Base-by-base conservation (phyloP, 1,139 yeast genomes). In the Schwanniomyces etchellsii region DNA sequence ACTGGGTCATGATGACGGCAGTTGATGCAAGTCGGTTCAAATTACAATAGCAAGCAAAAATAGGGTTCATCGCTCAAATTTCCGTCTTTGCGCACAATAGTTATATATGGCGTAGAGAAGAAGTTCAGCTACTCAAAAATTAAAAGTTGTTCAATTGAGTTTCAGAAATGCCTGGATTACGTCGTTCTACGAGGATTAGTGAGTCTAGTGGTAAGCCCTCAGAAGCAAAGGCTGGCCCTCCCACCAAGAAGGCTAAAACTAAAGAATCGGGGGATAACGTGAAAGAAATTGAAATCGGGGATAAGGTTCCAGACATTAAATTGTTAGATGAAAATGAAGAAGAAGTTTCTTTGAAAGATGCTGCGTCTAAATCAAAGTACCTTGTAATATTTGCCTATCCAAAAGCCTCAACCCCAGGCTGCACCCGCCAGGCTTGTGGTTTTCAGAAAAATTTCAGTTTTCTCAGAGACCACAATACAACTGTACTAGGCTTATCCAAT, bases 381-480 rank as follows among this genome's bases (percentile, higher is more conserved):
- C 59, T 81, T 44, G 70, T 84, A 30, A 71, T 82, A 26, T 82
- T 82, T 52, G 69, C 95, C 11, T 91, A 88, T 50, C 97, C 98
- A 32, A 82, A 73, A 49, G 98, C 97, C 0, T 78, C 82, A 21
- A 91, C 98, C 1, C 96, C 96, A 1, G 97, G 97, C 2, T 89
- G 97, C 57, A 88, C 93, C 1, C 73, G 88, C 47, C 98, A 91
- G 60, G 96, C 88, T 2, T 74, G 84, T 55, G 96, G 96, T 0
- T 91, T 83, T 55, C 78, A 91, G 46, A 79, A 74, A 43, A 74
- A 74, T 44, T 78, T 62, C 50, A 64, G 70, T 9, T 70, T 71
- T 28, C 72, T 85, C 44, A 56, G 63, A 27, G 55, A 63, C 15
- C 64, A 70, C 30, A 75, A 81, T 13, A 52, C 61, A 14, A 60